Conservation (phyloP, 371 early-diverging fungal species). For the Apophysomyces sp. region DNA sequence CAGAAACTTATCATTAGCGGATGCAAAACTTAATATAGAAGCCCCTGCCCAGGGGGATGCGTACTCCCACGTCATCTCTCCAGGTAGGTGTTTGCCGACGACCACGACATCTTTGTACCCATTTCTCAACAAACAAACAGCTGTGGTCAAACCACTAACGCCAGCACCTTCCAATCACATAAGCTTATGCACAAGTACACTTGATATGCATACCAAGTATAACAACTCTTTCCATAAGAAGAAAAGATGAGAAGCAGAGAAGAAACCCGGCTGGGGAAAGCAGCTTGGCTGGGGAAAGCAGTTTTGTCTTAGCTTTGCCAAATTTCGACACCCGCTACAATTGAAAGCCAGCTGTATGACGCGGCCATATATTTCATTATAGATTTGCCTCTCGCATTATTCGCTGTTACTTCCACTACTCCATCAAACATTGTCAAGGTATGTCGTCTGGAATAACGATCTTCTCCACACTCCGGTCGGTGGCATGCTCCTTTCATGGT, state of each 20-base stretch:
- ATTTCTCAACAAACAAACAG: conserved; percentile 49
- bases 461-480: no score
- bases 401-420: no score
- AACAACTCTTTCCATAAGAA: background rate
- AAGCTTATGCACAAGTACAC: background rate
- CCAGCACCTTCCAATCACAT: conserved; percentile 62
- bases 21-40: conserved; percentile 37
- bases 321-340: no score
- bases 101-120: conserved; percentile 58
- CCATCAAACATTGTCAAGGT: no score
- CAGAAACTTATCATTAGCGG: conserved; percentile 23
- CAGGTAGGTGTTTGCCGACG: conserved; percentile 60
- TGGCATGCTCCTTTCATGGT: no score
- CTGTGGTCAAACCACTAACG: conserved; percentile 76
- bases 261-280: no score
- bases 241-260: background rate
- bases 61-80: conserved; percentile 54
- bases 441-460: no score
- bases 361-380: no score
- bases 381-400: no score
- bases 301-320: no score
- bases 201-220: background rate
- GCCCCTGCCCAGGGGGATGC: conserved; percentile 78
- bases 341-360: no score
- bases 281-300: no score